A percentile compares a stretch with the other conserved stretches of the same genome.
Evolutionary conservation across 169 alveolate genomes (phyloP).

Genomic region (Sarcocystis neurona): DNA sequence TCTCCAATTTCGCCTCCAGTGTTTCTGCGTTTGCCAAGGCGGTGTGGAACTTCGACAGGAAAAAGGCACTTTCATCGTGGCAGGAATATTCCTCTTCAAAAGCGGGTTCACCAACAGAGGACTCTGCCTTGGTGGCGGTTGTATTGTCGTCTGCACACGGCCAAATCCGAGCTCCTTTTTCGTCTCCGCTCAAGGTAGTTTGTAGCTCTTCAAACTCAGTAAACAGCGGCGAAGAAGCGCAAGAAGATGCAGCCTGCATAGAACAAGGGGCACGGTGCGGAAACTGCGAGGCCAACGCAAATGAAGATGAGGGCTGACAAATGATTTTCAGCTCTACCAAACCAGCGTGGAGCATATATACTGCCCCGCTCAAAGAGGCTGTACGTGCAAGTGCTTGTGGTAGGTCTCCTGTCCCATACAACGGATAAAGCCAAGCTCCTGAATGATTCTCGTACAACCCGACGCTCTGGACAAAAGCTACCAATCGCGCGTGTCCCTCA

Average conservation of each 20-base stretch:
- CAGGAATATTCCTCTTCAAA: too few relatives aligned
- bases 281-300: background rate
- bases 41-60: too few relatives aligned
- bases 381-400: slow-evolving; percentile 59
- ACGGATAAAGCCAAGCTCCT: slow-evolving; percentile 59
- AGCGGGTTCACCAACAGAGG: too few relatives aligned
- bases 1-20: background rate
- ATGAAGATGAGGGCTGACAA: background rate
- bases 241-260: background rate
- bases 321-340: background rate
- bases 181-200: too few relatives aligned
- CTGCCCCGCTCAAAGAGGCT: slow-evolving; percentile 22
- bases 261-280: background rate
- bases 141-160: background rate
- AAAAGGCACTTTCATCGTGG: too few relatives aligned
- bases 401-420: slow-evolving; percentile 63
- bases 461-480: background rate
- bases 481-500: slow-evolving; percentile 12
- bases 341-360: slow-evolving; percentile 26
- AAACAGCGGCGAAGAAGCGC: too few relatives aligned
- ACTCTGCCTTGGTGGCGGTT: too few relatives aligned
- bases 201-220: too few relatives aligned
- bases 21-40: background rate
- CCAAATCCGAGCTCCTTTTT: too few relatives aligned
- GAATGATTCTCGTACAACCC: slow-evolving; percentile 1